Percentiles rank a stretch among this genome's conserved stretches.
These are phyloP conservation scores for Boletus rufocinnamomeus DNA, from an alignment of 768 basidiomycete species.

Conservation along the genomic window DNA sequence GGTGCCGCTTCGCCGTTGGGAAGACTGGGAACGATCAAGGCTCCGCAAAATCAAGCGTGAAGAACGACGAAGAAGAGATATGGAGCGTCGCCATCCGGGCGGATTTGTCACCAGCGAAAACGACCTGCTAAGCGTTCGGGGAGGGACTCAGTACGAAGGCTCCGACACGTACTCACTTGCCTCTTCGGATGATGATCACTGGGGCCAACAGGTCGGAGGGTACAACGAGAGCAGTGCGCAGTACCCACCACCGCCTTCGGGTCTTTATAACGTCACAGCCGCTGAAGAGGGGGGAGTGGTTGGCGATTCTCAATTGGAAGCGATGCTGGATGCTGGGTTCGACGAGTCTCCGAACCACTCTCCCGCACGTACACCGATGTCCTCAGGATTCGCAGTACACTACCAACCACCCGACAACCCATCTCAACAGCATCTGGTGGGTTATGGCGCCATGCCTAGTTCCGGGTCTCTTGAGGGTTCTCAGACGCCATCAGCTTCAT, in stretches of 20 bases:
- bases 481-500: conserved; percentile 35
- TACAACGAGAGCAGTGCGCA: conserved; percentile 85
- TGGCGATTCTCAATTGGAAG: conserved; percentile 78
- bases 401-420: conserved; percentile 66
- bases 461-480: conserved; percentile 41
- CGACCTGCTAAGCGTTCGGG: conserved; percentile 59
- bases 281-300: conserved; percentile 42
- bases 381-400: conserved; percentile 45
- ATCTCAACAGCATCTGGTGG: conserved; percentile 35
- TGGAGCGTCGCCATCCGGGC: conserved; percentile 74
- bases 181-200: conserved; percentile 93
- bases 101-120: conserved; percentile 66
- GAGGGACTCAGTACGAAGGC: conserved; percentile 70
- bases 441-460: conserved; percentile 57
- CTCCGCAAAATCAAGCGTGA: conserved; percentile 89
- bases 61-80: conserved; percentile 75
- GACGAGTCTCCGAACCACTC: conserved; percentile 61
- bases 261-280: conserved; percentile 49
- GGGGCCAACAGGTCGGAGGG: conserved; percentile 92
- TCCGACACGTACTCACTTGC: conserved; percentile 80
- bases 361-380: conserved; percentile 38
- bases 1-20: conserved; percentile 97
- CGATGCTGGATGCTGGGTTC: conserved; percentile 91
- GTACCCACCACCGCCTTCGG: conserved; percentile 86
- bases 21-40: conserved; percentile 97